A percentile compares a stretch with the other conserved stretches of the same genome.
These are phyloP conservation scores for Stropharia rugosoannulata DNA, from an alignment of 768 basidiomycete genomes.

Conservation along the genomic window DNA sequence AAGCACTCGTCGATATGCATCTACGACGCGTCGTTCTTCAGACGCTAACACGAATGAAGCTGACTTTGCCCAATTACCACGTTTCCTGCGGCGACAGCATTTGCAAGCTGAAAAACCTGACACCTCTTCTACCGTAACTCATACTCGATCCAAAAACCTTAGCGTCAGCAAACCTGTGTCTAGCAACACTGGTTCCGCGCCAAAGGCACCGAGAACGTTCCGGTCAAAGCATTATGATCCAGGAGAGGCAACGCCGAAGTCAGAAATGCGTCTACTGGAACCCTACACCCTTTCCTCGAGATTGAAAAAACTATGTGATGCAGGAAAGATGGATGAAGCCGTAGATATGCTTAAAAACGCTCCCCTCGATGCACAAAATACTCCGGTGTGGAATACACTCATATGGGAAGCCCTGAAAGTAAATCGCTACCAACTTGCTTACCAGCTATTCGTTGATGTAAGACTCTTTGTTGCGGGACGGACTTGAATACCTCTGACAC, in stretches of 20 bases:
- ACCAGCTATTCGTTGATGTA: slow-evolving; percentile 71
- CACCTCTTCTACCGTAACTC: slow-evolving; percentile 2
- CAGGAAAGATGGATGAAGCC: slow-evolving; percentile 60
- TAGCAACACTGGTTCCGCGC: not conserved
- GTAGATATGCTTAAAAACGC: slow-evolving; percentile 64
- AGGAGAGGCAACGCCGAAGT: slow-evolving; percentile 23
- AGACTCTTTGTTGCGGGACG: slow-evolving; percentile 14
- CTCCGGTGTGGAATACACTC: slow-evolving; percentile 77
- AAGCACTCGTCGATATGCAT: slow-evolving; percentile 14
- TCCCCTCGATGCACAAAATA: slow-evolving; percentile 74
- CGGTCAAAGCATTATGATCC: slow-evolving; percentile 43
- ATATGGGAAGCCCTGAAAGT: slow-evolving; percentile 64
- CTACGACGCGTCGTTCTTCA: slow-evolving; percentile 12
- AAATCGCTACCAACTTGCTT: slow-evolving; percentile 56
- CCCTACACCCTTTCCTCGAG: slow-evolving; percentile 63
- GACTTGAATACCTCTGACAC: slow-evolving; percentile 3
- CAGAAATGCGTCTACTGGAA: slow-evolving; percentile 44
- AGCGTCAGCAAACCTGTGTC: not conserved
- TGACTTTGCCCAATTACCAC: slow-evolving; percentile 15
- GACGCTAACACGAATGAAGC: slow-evolving; percentile 1
- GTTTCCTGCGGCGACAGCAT: slow-evolving; percentile 20
- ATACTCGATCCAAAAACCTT: not conserved
- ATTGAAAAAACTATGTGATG: slow-evolving; percentile 55
- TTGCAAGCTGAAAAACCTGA: slow-evolving; percentile 6
- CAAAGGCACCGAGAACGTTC: slow-evolving; percentile 17